Evolutionary conservation across 148 eudicot species (phyloP).

Genomic region (Fagopyrum esculentum): DNA sequence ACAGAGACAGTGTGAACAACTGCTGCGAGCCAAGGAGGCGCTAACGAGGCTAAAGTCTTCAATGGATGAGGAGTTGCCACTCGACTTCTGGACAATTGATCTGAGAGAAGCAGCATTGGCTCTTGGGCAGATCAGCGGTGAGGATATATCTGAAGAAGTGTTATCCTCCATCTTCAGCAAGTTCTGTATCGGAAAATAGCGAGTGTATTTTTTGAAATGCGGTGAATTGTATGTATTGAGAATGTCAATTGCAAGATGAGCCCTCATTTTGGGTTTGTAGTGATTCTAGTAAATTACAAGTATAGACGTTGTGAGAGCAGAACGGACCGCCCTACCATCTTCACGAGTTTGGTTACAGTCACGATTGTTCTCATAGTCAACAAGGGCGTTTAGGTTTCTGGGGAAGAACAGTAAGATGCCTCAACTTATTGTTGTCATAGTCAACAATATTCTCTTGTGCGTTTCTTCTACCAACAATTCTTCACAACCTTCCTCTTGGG

Average conservation of each 20-base stretch:
- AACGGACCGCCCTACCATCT: no score
- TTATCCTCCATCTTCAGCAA: constrained; percentile 71
- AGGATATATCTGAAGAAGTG: constrained; percentile 88
- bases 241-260: not conserved
- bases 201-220: not conserved
- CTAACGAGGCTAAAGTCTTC: constrained; percentile 59
- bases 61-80: constrained; percentile 63
- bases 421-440: no score
- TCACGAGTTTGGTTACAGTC: no score
- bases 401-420: no score
- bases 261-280: not conserved
- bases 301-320: no score
- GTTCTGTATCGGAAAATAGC: constrained; percentile 71
- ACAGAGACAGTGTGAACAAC: constrained; percentile 96
- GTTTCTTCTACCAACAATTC: no score
- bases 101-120: constrained; percentile 84
- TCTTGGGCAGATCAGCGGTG: constrained; percentile 84
- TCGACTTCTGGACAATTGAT: constrained; percentile 92
- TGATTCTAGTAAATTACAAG: not conserved
- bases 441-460: no score
- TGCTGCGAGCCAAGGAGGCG: constrained; percentile 81
- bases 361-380: no score
- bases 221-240: not conserved
- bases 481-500: no score
- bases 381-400: no score